Conservation (phyloP, 2,329 filamentous ascomycete species). For the Nemania bipapillata region DNA sequence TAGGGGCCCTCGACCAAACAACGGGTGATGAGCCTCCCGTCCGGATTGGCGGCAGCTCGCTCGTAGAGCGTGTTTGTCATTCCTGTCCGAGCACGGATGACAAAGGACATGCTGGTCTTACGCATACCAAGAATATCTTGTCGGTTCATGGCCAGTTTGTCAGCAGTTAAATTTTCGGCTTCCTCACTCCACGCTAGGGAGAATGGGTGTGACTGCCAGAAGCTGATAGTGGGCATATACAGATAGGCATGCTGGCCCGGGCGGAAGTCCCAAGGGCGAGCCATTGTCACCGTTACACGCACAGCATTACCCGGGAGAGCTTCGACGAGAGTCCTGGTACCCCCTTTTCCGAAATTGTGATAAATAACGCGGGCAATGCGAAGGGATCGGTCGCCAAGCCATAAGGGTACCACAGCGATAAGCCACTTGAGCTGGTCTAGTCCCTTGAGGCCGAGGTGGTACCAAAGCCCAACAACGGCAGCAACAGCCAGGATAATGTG, state of each 20-base stretch:
- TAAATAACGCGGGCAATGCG: slow-evolving; percentile 71
- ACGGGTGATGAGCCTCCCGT: slow-evolving; percentile 69
- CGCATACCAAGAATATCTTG: slow-evolving; percentile 68
- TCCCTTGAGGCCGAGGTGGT: slow-evolving; percentile 68
- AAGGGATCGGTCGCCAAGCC: slow-evolving; percentile 70
- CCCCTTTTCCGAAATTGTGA: slow-evolving; percentile 73
- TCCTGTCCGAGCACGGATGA: slow-evolving; percentile 78
- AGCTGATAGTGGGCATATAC: slow-evolving; percentile 77
- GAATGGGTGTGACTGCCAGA: slow-evolving; percentile 82
- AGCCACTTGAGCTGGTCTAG: slow-evolving; percentile 69
- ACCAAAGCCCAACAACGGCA: slow-evolving; percentile 72
- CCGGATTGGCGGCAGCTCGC: slow-evolving; percentile 70
- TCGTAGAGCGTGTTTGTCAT: slow-evolving; percentile 77
- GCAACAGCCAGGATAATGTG: slow-evolving; percentile 73
- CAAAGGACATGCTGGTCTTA: slow-evolving; percentile 74
- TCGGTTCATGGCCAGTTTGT: slow-evolving; percentile 69
- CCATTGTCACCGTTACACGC: slow-evolving; percentile 77
- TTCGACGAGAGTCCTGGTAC: slow-evolving; percentile 76
- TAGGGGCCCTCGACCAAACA: slow-evolving; percentile 82
- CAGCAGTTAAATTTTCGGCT: slow-evolving; percentile 60
- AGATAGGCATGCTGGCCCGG: slow-evolving; percentile 83
- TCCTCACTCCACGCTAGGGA: slow-evolving; percentile 82
- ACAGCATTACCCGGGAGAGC: slow-evolving; percentile 79
- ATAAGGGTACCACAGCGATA: slow-evolving; percentile 71
- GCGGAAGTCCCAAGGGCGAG: slow-evolving; percentile 78